Evolutionary conservation across 192 early-diverging fungal species (phyloP), one percentile per base, ranked within the genome.

Genomic region (Cetraspora pellucida): DNA sequence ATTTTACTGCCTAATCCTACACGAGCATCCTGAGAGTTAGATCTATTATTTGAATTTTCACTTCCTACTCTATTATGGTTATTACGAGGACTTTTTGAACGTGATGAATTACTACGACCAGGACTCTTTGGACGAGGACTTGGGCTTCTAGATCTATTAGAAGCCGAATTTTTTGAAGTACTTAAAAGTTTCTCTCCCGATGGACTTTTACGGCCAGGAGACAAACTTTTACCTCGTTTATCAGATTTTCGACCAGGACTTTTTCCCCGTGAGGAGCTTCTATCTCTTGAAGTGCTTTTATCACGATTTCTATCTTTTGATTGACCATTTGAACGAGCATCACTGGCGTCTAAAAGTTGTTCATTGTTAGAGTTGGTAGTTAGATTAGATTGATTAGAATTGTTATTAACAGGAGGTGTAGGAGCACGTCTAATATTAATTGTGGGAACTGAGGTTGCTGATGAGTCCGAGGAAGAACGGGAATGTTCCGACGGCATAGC

Each of bases 21-120:
- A 28, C 72, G 72, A 58, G 72, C 54, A 74, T 74, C 72, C 17
- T 74, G 72, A 31, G 72, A 74, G 30, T 13, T 31, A 60, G 72
- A 60, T 74, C n/a, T 74, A 44, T 0, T 30, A 23, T 28, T 44
- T 19, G 25, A 45, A 10, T 74, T 60, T 25, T 75, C 73, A 75
- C 37, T 46, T 21, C 17, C 28, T 1, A 17, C 28, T 25, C 68
- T 43, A 52, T 50, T 52, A 21, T 14, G 23, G n/a, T 57, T 54
- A 14, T 28, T 58, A 21, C 43, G 58, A 27, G 72, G 72, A 63
- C 73, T 75, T 28, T 64, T 75, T 47, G 73, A 74, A 44, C 73
- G 30, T 44, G 73, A 61, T 3, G 73, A 75, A 28, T 63, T 21
- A 31, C 63, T 75, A 45, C 11, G 11, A 61, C 25, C 27, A 28